Evolutionary conservation across 345 rosid species (phyloP).

Genomic region (Erodium maritimum): DNA sequence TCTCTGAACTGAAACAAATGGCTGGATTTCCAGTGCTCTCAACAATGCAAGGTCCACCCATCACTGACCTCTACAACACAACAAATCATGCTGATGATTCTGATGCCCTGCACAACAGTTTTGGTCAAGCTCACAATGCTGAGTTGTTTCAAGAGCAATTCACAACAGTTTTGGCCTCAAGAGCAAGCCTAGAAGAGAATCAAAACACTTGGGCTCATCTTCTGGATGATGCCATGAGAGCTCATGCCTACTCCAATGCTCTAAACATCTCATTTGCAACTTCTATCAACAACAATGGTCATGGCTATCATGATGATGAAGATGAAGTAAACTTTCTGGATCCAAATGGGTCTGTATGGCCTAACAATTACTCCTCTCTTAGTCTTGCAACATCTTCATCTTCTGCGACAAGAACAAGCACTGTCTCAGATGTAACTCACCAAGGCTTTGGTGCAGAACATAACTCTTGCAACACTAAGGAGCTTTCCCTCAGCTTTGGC

Average conservation of each 20-base stretch:
- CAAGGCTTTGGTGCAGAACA: constrained; percentile 26
- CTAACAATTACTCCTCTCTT: constrained; percentile 51
- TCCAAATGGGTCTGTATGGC: constrained; percentile 23
- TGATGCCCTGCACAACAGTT: neutral
- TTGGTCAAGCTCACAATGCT: too few species aligned
- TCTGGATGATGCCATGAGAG: constrained; percentile 18
- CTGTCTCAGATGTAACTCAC: constrained; percentile 20
- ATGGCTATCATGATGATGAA: too few species aligned
- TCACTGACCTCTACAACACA: neutral
- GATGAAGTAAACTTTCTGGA: constrained; percentile 21
- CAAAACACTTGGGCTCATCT: constrained; percentile 18
- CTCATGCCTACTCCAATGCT: constrained; percentile 16
- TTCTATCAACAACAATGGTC: constrained; percentile 15
- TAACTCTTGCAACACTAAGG: constrained; percentile 40
- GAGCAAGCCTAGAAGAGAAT: constrained; percentile 31
- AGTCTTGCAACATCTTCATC: constrained; percentile 57
- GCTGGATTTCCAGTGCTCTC: constrained; percentile 1
- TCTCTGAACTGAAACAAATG: constrained; percentile 18
- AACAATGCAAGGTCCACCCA: neutral
- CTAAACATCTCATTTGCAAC: constrained; percentile 20
- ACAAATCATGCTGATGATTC: neutral
- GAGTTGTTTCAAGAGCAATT: constrained; percentile 18
- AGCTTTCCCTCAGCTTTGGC: constrained; percentile 35
- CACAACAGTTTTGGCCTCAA: constrained; percentile 21
- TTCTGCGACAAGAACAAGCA: constrained; percentile 15